phyloP scores from a whole-genome alignment of 2,329 filamentous ascomycete species.

The Diaporthe batatas region DNA sequence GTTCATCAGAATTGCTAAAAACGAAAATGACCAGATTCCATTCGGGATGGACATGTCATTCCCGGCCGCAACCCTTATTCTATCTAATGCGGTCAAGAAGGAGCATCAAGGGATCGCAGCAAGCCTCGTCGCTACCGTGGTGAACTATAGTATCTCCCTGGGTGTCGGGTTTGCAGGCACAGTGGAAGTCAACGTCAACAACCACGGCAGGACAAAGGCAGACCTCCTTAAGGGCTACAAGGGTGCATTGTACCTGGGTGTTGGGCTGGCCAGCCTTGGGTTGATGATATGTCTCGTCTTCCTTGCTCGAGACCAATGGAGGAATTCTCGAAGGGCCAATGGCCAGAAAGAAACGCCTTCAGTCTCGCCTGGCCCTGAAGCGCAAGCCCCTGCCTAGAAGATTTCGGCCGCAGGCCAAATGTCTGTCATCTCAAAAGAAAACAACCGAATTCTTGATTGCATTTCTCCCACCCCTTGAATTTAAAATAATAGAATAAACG shows the following conservation, averaged over 20 bases:
- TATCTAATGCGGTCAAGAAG: slow-evolving; percentile 57
- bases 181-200: slow-evolving; percentile 60
- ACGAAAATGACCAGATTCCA: slow-evolving; percentile 50
- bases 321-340: background rate
- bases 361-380: background rate
- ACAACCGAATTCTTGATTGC: background rate
- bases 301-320: slow-evolving; percentile 36
- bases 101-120: slow-evolving; percentile 51
- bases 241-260: slow-evolving; percentile 45
- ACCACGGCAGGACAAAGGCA: slow-evolving; percentile 44
- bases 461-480: background rate
- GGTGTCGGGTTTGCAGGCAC: slow-evolving; percentile 68
- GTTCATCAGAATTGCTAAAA: background rate
- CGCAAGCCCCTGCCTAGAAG: background rate
- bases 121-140: slow-evolving; percentile 66
- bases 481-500: background rate
- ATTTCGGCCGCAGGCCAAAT: background rate
- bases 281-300: slow-evolving; percentile 43
- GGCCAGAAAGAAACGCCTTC: background rate
- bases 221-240: slow-evolving; percentile 45
- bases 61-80: slow-evolving; percentile 64
- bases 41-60: slow-evolving; percentile 70
- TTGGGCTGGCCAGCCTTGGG: slow-evolving; percentile 46
- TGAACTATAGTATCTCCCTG: slow-evolving; percentile 71
- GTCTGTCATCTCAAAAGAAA: background rate